Evolutionary conservation across 306 rosid genomes (phyloP), one percentile per base, ranked within the genome.

Genomic region (Crotalaria pallida): DNA sequence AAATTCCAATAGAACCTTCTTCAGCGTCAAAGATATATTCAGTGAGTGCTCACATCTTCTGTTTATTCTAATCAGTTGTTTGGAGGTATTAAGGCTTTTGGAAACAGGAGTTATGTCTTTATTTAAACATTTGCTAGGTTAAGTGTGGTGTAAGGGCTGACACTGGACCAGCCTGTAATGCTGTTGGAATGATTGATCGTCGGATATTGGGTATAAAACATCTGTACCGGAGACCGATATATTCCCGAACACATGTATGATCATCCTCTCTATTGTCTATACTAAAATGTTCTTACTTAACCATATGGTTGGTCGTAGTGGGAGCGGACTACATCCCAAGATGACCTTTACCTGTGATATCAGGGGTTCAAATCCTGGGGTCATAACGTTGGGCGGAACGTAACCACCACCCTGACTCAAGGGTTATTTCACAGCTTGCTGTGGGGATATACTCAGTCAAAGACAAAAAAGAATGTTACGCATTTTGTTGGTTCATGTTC

Each of bases 121-220:
- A 53, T 22, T 15, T 52, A 0, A 7, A 47, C 22, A 7, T 71
- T 56, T 65, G 70, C 63, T 64, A 94, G 99, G 96, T 95, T 50
- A 89, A 91, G 79, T 95, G 99, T 62, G 99, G 99, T 38, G 83
- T 85, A 19, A 81, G 87, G 69, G 99, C 85, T 58, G 80, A 87
- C 81, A 88, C 86, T 33, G 94, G 88, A 69, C 97, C 98, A 16
- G 97, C 83, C 10, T 93, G 98, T 75, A 93, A 87, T 59, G 96
- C 72, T n/a, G 89, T 81, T 41, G 98, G 96, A 70, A 90, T 90
- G 97, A 84, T 93, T 57, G 98, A 93, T 84, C 88, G 98, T 12
- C 74, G n/a, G 69, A 73, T 90, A 60, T 77, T 93, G 74, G 97
- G 98, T 19, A 77, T 87, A 81, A 72, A 76, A 17, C 97, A 93